Base-by-base conservation (phyloP, 2,329 filamentous ascomycete genomes). In the Monosporascus sp. region DNA sequence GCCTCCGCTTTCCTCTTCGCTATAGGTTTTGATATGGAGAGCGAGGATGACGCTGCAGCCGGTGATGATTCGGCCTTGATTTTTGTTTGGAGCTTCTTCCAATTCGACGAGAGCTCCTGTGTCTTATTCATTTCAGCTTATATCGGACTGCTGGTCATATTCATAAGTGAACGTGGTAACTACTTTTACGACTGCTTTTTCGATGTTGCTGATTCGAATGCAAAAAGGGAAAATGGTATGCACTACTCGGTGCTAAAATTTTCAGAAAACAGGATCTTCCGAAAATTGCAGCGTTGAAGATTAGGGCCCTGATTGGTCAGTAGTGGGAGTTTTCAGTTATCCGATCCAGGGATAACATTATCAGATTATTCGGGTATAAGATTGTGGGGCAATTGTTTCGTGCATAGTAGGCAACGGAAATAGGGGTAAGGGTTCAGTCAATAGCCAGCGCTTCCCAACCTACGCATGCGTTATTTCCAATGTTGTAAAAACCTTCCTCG, bases 31-130 rank as follows among this genome's bases (percentile, higher is more conserved):
- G 66, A 17, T 6, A 31, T 47, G 31, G 57, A 45, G 8, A 55
- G 42, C 22, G 61, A 45, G 25, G 56, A 52, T 9, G 41, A 20
- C 6, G 41, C 6, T 20, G 41, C 11, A 39, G 59, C 62, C 17
- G 69, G 62, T n/a, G 69, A 54, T 27, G 73, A 68, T 54, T 78
- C 74, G 41, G 74, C 67, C 63, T 80, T 76, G 61, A 83, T 72
- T 62, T 79, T 79, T 59, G 81, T 80, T 72, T 90, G 87, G 51
- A 92, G 77, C 72, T 81, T 86, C 72, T 90, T 90, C 88, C 88
- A 92, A 67, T 92, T 92, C 51, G 81, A 83, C 14, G 83, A 86
- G 36, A 86, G 70, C 61, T 73, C 74, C 38, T 69, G 68, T 38
- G 74, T 69, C 75, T 78, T 78, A 14, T 15, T 61, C 51, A 57